phyloP scores from a whole-genome alignment of 148 eudicot species.

The Polygonum aviculare region DNA sequence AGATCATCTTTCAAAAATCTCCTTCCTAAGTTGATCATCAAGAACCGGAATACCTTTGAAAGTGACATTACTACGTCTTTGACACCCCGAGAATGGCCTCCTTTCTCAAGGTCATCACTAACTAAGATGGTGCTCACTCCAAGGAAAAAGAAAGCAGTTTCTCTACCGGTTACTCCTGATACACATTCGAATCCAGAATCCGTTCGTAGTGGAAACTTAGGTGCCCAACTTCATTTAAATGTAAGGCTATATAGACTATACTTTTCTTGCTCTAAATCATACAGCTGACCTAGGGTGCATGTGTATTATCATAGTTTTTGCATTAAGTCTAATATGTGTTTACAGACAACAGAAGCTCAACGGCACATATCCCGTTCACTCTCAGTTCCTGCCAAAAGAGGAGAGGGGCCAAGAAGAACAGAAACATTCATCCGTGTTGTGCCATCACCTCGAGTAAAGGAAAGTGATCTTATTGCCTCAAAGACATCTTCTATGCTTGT shows the following conservation, averaged over 20 bases:
- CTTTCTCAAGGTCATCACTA: constrained; percentile 55
- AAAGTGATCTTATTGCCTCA: constrained; percentile 16
- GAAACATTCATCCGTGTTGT: constrained; percentile 73
- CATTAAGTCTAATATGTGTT: neutral
- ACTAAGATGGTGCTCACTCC: constrained; percentile 76
- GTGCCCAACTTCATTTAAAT: constrained; percentile 20
- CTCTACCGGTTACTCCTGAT: constrained; percentile 58
- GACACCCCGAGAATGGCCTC: constrained; percentile 44
- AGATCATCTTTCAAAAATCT: constrained; percentile 47
- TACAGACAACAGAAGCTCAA: constrained; percentile 49
- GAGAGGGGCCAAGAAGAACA: constrained; percentile 27
- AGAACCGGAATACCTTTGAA: constrained; percentile 38
- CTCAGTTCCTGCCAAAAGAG: constrained; percentile 62
- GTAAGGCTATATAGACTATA: constrained; percentile 27
- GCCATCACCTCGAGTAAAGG: constrained; percentile 60
- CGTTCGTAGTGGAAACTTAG: constrained; percentile 24
- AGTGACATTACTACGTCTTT: constrained; percentile 22
- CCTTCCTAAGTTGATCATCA: constrained; percentile 49
- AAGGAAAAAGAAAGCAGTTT: constrained; percentile 42
- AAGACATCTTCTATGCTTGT: neutral
- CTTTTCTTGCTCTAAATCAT: neutral
- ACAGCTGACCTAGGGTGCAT: too few species aligned
- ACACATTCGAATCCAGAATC: constrained; percentile 32
- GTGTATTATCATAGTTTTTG: neutral
- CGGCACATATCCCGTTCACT: constrained; percentile 53